These are phyloP conservation scores for Penicillium janthinellum DNA, from an alignment of 2,329 filamentous ascomycete species.

Conservation along the genomic window DNA sequence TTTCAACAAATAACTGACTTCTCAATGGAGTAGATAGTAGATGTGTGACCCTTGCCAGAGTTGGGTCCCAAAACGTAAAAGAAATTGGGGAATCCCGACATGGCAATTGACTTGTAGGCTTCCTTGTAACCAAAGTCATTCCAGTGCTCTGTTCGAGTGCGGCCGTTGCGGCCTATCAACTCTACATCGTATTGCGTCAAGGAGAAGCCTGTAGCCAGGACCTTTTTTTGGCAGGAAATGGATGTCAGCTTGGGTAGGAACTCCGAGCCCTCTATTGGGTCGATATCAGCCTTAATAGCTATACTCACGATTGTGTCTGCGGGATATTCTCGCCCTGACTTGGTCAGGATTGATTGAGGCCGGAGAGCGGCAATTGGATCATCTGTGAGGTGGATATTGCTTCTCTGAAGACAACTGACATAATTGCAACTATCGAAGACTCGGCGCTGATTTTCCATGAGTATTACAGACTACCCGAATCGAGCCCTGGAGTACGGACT, in stretches of 20 bases:
- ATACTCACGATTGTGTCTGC: slow-evolving; percentile 6
- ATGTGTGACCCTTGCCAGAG: slow-evolving; percentile 18
- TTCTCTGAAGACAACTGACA: slow-evolving; percentile 7
- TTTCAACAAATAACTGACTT: slow-evolving; percentile 5
- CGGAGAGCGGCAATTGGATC: background rate
- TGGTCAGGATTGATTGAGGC: background rate
- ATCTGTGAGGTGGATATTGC: slow-evolving; percentile 5
- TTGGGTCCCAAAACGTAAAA: slow-evolving; percentile 28
- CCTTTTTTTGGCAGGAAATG: background rate
- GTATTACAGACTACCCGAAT: no score
- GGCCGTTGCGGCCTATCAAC: slow-evolving; percentile 17
- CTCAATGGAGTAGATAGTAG: slow-evolving; percentile 20
- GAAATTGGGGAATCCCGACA: slow-evolving; percentile 29
- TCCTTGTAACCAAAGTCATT: slow-evolving; percentile 19
- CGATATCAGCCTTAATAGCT: no score
- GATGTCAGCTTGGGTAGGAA: no score
- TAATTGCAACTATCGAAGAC: slow-evolving; percentile 17
- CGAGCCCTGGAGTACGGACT: no score
- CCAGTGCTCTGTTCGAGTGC: slow-evolving; percentile 22
- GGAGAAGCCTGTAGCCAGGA: slow-evolving; percentile 26
- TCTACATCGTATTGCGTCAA: slow-evolving; percentile 22
- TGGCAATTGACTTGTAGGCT: slow-evolving; percentile 26
- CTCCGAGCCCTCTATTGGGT: no score
- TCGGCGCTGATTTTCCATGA: slow-evolving; percentile 3
- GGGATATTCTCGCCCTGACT: background rate